Percentiles rank a stretch among this genome's conserved stretches.
These are phyloP conservation scores for Leccinum brunneo-olivaceum DNA, from an alignment of 1,284 basidiomycete genomes.

Conservation along the genomic window DNA sequence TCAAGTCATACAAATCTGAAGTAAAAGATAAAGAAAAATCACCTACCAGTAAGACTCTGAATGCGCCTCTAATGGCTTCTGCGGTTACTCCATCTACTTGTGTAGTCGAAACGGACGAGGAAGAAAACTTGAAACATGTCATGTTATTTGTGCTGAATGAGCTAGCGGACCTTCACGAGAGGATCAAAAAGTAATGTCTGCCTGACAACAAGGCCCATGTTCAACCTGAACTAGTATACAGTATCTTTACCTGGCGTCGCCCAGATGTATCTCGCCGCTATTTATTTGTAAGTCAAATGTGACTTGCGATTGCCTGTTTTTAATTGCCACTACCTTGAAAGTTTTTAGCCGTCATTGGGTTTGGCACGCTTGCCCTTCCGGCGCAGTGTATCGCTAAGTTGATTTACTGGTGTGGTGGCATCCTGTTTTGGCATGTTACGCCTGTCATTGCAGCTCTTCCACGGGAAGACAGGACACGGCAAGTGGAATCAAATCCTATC, in stretches of 20 bases:
- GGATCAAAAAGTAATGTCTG: constrained; percentile 52
- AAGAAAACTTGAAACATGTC: constrained; percentile 40
- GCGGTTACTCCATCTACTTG: neutral
- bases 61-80: neutral
- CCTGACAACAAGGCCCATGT: neutral
- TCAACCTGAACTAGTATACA: constrained; percentile 22
- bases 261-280: constrained; percentile 45
- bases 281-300: constrained; percentile 34
- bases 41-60: constrained; percentile 11
- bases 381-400: constrained; percentile 45
- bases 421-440: constrained; percentile 58
- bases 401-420: constrained; percentile 40
- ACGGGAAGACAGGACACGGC: constrained; percentile 42
- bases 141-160: constrained; percentile 38
- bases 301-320: neutral
- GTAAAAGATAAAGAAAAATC: constrained; percentile 25
- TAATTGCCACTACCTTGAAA: constrained; percentile 6
- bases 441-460: constrained; percentile 51
- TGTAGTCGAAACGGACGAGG: constrained; percentile 15
- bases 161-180: constrained; percentile 58
- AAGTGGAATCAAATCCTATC: constrained; percentile 11
- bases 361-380: constrained; percentile 41
- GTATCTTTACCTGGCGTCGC: constrained; percentile 59
- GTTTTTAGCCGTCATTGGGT: constrained; percentile 33
- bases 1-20: constrained; percentile 32